phyloP scores from a whole-genome alignment of 495 filamentous ascomycete genomes.

The Articulospora tetracladia region DNA sequence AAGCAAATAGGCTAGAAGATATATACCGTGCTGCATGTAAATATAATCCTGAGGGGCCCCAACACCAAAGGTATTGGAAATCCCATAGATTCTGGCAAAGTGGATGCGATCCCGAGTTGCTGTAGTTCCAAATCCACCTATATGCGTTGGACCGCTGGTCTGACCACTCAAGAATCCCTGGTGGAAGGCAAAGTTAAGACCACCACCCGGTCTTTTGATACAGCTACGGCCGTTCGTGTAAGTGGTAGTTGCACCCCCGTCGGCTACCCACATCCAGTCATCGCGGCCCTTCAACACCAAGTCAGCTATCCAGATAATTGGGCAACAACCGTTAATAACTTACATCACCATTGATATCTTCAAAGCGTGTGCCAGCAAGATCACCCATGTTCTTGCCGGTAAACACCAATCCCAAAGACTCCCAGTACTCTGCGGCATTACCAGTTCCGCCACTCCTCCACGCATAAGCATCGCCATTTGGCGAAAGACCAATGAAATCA shows the following conservation, averaged over 20 bases:
- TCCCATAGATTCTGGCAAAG: neutral
- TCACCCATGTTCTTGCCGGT: neutral
- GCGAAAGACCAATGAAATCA: neutral
- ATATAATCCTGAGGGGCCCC: neutral
- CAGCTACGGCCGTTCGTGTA: neutral
- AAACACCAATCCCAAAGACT: neutral
- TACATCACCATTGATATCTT: neutral
- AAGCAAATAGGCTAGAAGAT: neutral
- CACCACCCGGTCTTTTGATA: neutral
- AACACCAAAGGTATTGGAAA: neutral
- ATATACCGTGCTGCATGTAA: neutral
- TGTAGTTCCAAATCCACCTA: neutral
- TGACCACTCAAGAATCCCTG: neutral
- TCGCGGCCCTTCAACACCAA: neutral
- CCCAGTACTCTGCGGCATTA: neutral
- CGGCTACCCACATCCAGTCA: neutral
- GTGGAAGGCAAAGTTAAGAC: neutral
- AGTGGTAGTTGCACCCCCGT: neutral
- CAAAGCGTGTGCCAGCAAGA: neutral
- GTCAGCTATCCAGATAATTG: neutral
- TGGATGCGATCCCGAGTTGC: neutral
- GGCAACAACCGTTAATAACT: neutral
- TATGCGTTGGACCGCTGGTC: neutral
- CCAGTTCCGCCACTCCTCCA: neutral
- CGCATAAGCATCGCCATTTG: neutral